Evolutionary conservation across 2,329 filamentous ascomycete genomes (phyloP).

Genomic region (Delphinella strobiligena): DNA sequence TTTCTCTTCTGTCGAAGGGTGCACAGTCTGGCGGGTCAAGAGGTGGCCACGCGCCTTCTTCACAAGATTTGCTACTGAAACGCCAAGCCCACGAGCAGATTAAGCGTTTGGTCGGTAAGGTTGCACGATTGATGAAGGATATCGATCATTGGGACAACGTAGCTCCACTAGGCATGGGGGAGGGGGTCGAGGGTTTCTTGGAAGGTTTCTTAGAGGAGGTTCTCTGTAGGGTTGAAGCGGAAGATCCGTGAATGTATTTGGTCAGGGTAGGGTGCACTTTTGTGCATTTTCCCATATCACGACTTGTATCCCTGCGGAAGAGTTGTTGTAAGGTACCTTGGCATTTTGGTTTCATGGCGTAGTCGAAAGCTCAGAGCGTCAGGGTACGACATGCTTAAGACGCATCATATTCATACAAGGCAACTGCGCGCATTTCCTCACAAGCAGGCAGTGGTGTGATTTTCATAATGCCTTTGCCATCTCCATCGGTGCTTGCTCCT

Average conservation of each 20-base stretch:
- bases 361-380: too few species aligned
- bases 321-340: neutral
- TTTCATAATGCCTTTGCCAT: too few species aligned
- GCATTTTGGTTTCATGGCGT: neutral
- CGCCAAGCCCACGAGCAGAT: slow-evolving; percentile 73
- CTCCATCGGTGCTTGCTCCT: too few species aligned
- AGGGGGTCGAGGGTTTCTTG: slow-evolving; percentile 75
- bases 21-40: slow-evolving; percentile 7
- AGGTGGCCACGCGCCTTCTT: slow-evolving; percentile 15
- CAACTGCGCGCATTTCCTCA: too few species aligned
- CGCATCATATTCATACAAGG: too few species aligned
- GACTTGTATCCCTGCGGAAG: too few species aligned
- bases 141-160: slow-evolving; percentile 81
- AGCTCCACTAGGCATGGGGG: slow-evolving; percentile 85
- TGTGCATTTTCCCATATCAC: too few species aligned
- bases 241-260: slow-evolving; percentile 46
- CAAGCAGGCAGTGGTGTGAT: too few species aligned
- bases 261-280: too few species aligned
- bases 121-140: slow-evolving; percentile 73
- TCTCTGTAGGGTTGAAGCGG: slow-evolving; percentile 76
- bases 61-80: slow-evolving; percentile 27
- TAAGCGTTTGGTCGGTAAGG: slow-evolving; percentile 66
- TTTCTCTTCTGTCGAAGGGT: slow-evolving; percentile 42
- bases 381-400: too few species aligned
- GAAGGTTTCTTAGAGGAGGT: slow-evolving; percentile 93